phyloP scores from a whole-genome alignment of 139 green algal genomes.

The Axilococcus clingmanii region DNA sequence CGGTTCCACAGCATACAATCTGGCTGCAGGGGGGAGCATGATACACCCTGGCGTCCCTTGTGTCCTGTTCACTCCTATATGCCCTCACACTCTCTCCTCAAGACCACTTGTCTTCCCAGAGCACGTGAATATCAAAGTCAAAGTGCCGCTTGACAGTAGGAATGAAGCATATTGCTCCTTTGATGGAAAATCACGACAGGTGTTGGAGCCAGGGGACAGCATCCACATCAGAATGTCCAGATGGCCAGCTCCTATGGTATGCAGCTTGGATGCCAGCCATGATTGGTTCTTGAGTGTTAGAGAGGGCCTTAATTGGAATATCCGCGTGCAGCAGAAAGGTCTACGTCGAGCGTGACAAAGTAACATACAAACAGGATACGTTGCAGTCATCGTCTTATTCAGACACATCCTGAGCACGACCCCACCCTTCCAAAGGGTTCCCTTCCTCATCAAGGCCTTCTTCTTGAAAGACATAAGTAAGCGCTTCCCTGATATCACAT shows the following conservation, averaged over 20 bases:
- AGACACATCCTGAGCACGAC: background rate
- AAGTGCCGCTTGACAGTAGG: conserved; percentile 58
- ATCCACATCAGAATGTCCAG: conserved; percentile 52
- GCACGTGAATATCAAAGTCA: conserved; percentile 49
- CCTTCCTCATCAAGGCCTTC: conserved; percentile 7
- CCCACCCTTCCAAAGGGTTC: conserved; percentile 8
- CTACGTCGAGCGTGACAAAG: background rate
- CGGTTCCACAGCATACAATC: conserved; percentile 83
- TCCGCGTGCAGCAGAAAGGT: too few relatives aligned
- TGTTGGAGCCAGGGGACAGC: conserved; percentile 42
- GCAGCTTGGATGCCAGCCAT: conserved; percentile 43
- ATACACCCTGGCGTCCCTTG: conserved; percentile 26
- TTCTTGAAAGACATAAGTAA: conserved; percentile 3
- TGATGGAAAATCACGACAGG: conserved; percentile 44
- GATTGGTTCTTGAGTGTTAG: conserved; percentile 74
- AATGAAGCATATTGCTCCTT: conserved; percentile 61
- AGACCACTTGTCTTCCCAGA: conserved; percentile 62
- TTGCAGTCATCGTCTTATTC: conserved; percentile 1
- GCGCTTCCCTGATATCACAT: background rate
- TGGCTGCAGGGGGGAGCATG: conserved; percentile 56
- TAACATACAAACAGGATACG: background rate
- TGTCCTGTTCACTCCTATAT: conserved; percentile 62
- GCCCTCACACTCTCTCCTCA: conserved; percentile 64
- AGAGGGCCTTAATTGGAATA: conserved; percentile 35
- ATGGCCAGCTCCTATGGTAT: conserved; percentile 57